phyloP scores from a whole-genome alignment of 768 basidiomycete genomes.

The Calocybe gangraenosa region DNA sequence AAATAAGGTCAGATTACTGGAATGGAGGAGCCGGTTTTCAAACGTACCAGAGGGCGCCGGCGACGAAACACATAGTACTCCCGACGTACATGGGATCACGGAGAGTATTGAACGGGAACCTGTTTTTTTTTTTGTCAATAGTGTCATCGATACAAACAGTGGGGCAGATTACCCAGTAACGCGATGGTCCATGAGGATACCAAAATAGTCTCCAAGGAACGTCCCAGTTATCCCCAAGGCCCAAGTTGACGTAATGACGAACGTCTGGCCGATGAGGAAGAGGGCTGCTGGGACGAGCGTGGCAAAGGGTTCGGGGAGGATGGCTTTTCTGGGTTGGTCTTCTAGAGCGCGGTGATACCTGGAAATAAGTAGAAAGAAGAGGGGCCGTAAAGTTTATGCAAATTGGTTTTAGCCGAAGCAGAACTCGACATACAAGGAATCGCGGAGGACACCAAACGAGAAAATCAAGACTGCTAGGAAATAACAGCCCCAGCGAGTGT shows the following conservation, averaged over 20 bases:
- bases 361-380: neutral
- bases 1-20: neutral
- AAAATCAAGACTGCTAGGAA: constrained; percentile 84
- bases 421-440: constrained; percentile 75
- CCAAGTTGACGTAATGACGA: constrained; percentile 88
- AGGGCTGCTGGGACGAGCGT: constrained; percentile 56
- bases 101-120: constrained; percentile 93
- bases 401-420: neutral
- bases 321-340: constrained; percentile 66
- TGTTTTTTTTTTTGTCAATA: constrained; percentile 13
- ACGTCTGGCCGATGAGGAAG: constrained; percentile 71
- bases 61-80: constrained; percentile 86
- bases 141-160: neutral
- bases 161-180: constrained; percentile 62
- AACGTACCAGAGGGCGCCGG: constrained; percentile 79
- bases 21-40: too few species aligned
- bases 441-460: constrained; percentile 78
- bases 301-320: constrained; percentile 65
- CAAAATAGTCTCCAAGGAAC: constrained; percentile 84
- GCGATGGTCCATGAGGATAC: constrained; percentile 80
- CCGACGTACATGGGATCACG: constrained; percentile 97
- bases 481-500: constrained; percentile 75
- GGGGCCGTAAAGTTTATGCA: too few species aligned
- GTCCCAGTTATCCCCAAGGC: constrained; percentile 92
- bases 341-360: constrained; percentile 75